phyloP scores from a whole-genome alignment of 441 rosid genomes.

The Euphorbia corollata region DNA sequence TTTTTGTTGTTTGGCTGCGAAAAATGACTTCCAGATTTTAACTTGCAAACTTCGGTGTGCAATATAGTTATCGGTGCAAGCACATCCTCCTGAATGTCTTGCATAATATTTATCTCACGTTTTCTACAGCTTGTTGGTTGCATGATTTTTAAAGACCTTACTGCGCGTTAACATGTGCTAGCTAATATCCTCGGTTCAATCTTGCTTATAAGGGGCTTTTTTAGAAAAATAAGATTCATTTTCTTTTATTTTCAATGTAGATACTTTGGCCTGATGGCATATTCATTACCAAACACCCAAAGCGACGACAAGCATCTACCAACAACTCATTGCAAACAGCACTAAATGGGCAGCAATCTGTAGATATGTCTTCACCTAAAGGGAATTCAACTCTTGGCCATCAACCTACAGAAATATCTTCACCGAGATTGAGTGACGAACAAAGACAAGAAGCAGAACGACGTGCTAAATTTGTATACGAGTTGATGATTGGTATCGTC shows the following conservation, averaged over 20 bases:
- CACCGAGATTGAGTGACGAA: conserved; percentile 38
- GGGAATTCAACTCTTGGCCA: conserved; percentile 14
- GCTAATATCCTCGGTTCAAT: not conserved
- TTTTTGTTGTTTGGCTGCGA: not conserved
- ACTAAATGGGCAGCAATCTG: conserved; percentile 18
- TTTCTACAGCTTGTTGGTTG: conserved; percentile 3
- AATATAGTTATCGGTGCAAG: not conserved
- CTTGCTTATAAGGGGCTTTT: conserved; percentile 1
- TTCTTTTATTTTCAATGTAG: conserved; percentile 28
- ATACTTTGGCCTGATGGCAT: conserved; percentile 99
- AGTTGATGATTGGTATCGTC: conserved; percentile 78
- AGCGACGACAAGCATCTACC: conserved; percentile 41
- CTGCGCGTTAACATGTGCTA: not conserved
- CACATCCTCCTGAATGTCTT: not conserved
- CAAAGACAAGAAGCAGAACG: conserved; percentile 66
- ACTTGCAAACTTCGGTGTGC: not conserved
- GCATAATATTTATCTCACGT: not conserved
- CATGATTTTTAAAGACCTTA: no score
- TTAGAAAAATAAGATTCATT: not conserved
- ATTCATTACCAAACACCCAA: conserved; percentile 92
- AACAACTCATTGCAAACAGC: conserved; percentile 22
- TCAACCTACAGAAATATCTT: conserved; percentile 19
- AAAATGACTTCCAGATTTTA: not conserved
- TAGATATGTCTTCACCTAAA: conserved; percentile 20
- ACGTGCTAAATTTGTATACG: conserved; percentile 86